Base-by-base conservation (phyloP, 2,329 filamentous ascomycete genomes). In the Aspergillus melleus region DNA sequence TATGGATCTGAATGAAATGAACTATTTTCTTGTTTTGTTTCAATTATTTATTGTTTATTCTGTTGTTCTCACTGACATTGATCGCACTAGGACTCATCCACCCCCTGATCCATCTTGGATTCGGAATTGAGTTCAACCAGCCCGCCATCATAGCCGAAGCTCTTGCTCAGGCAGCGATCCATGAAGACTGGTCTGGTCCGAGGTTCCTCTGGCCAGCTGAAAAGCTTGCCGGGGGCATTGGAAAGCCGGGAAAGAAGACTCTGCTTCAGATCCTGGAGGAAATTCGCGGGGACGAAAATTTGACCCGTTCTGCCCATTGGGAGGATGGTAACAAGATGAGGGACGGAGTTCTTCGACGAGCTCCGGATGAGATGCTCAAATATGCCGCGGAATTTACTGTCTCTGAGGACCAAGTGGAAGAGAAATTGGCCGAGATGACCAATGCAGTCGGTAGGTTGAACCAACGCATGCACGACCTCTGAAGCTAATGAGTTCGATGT, bases 21-120 rank as follows among this genome's bases (percentile, higher is more conserved):
- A 9, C 26, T 29, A 29, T 29, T 29, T 29, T 9, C 26, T 29
- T 29, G 26, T 29, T 29, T 6, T 29, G 26, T 2, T 36, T 36
- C 4, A 5, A 12, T 36, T 36, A 1, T 36, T 5, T 24, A 24
- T 24, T 6, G 24, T 24, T 39, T n/a, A 14, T 6, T 39, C 36
- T 42, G 36, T 9, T n/a, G 14, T 6, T 6, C 14, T 14, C 14
- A n/a, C 16, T 39, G 16, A 19, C 16, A 19, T 54, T n/a, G 36
- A 6, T 20, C n/a, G 10, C 14, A 2, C 14, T 58, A 84, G 87
- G 90, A 0, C 83, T 94, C 63, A 67, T 92, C 2, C 91, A 96
- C 70, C 91, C 92, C 2, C 77, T 95, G 16, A 93, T 96, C 63
- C 91, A 96, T 71, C 83, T 96, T 20, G 90, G 92, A 52, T 96